Evolutionary conservation across 176 grass and related monocot genomes (phyloP), one percentile per base, ranked within the genome.

Genomic region (Carex scoparia): DNA sequence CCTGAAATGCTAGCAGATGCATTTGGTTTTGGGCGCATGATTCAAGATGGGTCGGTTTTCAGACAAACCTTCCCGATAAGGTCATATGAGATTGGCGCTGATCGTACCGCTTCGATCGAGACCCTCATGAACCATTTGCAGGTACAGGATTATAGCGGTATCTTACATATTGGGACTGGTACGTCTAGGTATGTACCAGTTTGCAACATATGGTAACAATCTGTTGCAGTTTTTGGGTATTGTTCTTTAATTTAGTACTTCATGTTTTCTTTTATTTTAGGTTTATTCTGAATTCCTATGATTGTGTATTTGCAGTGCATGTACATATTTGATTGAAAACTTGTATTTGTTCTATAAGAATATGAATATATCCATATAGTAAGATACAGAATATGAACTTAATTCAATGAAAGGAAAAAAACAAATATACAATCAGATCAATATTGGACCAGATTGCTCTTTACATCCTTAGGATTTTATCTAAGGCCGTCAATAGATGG

Each of bases 41-140:
- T 96, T 82, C 93, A 94, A 76, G 93, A 94, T 53, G 97, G 97
- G 33, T 79, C 89, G n/a, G 84, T 96, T 15, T 99, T 96, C 73
- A 94, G 97, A 88, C 97, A 99, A 64, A 99, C 89, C 79, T 99
- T 99, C 68, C 86, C 92, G 15, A 99, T 99, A 68, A 91, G 97
- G 65, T 99, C 97, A 4, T 99, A 99, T 79, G 97, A 99, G 87
- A 96, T 99, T 31, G 97, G 97, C 8, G 97, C 93, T 14, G 97
- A 99, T 91, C 86, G 91, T 49, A 99, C 97, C 51, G 97, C 97
- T 81, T 96, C 97, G 78, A 89, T 99, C 76, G 97, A 96, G 64
- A 96, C 97, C 27, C 87, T 99, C 91, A 99, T 99, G 97, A 99
- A 99, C 70, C 93, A 99, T 91, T 86, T 99, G 85, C 97, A 99